Base-by-base conservation (phyloP, 768 basidiomycete species). In the Rhodotorula babjevae region DNA sequence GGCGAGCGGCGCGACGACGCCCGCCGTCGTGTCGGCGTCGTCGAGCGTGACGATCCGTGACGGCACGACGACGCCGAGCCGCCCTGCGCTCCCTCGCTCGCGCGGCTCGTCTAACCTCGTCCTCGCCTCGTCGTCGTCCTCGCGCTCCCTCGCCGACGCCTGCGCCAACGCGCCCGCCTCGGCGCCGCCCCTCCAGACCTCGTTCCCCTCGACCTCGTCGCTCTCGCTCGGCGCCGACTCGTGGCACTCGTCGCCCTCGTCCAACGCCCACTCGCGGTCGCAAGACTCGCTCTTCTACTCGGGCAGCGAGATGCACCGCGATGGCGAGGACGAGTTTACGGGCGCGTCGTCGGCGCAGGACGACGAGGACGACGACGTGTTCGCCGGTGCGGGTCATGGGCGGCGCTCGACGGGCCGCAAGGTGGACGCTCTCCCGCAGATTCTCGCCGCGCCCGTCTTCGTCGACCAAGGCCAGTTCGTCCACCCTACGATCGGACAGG, bases 301-400 rank as follows among this genome's bases (percentile, higher is more conserved):
- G 64, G 69, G 63, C 31, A 64, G 65, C 27, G 69, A 71, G 2
- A 66, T 53, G 29, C 52, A 25, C 23, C 63, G 47, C 25, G 36
- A n/a, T 1, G 60, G 53, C 25, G 64, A 66, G 7, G 65, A 52
- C 50, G 59, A 61, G 40, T 23, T 21, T 3, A 55, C 59, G 6
- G 59, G 36, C 27, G 49, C 46, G 10, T 57, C 64, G 3, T 49
- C 42, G 19, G 47, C 65, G 47, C 57, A 46, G 57, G 65, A 66
- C 3, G 65, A 65, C 18, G 65, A 65, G 25, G 55, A 57, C 18
- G 56, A 47, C 11, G 65, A 65, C 12, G 44, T 12, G 6, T 12
- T 14, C 7, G 31, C 12, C 15, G 42, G 8, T 21, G 27, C 42
- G 40, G 18, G 19, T 2, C 12, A 12, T 25, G 8, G 52, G 52